These are phyloP conservation scores for Lactarius indigo DNA, from an alignment of 768 basidiomycete species.

Conservation along the genomic window DNA sequence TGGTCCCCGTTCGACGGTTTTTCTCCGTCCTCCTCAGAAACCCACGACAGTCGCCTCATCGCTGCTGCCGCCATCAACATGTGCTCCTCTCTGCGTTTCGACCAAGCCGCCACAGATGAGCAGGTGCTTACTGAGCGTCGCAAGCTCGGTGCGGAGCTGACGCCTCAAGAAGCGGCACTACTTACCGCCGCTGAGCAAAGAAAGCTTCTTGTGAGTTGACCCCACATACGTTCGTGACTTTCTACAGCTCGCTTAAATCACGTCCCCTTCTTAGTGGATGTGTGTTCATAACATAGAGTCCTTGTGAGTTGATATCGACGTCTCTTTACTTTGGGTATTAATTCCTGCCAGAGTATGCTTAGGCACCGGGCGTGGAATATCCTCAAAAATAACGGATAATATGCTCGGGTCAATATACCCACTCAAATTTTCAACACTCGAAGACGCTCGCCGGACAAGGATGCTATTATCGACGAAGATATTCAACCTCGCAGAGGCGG, in stretches of 20 bases:
- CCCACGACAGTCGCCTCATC: conserved; percentile 39
- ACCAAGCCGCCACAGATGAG: conserved; percentile 19
- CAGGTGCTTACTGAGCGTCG: conserved; percentile 14
- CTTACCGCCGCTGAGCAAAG: conserved; percentile 11
- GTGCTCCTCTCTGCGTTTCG: conserved; percentile 43
- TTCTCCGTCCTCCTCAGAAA: conserved; percentile 29
- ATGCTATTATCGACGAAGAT: conserved; percentile 18
- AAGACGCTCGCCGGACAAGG: conserved; percentile 19
- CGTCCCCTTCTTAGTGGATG: conserved; percentile 14
- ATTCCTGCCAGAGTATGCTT: conserved; percentile 19
- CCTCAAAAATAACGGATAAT: conserved; percentile 5
- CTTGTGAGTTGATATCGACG: conserved; percentile 7
- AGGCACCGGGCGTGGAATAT: conserved; percentile 24
- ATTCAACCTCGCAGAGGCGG: conserved; percentile 20
- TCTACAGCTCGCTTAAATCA: background rate
- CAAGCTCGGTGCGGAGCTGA: conserved; percentile 10
- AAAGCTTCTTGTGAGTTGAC: conserved; percentile 12
- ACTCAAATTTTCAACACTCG: conserved; percentile 17
- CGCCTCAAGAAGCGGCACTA: conserved; percentile 5
- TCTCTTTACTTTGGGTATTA: background rate
- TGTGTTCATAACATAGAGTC: conserved; percentile 25
- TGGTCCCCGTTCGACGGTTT: conserved; percentile 41
- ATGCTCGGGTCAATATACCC: conserved; percentile 2
- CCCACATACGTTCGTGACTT: background rate
- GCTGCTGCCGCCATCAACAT: conserved; percentile 44